phyloP scores from a whole-genome alignment of 768 basidiomycete genomes.

The Candolleomyces efflorescens region DNA sequence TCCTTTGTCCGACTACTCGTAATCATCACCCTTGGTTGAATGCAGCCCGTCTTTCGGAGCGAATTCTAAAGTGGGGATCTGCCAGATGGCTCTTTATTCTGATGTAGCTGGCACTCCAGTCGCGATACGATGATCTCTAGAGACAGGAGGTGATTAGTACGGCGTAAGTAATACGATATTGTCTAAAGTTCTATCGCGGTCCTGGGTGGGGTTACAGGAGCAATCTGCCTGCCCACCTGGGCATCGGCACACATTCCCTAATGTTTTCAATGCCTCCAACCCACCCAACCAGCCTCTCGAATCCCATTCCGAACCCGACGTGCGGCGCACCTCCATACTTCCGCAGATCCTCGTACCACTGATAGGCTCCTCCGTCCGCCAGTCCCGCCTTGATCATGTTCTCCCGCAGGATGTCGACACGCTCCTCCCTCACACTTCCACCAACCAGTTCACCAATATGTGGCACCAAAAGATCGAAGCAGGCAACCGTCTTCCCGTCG shows the following conservation, averaged over 20 bases:
- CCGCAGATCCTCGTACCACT: slow-evolving; percentile 83
- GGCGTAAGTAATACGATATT: too few species aligned
- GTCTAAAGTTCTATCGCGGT: too few species aligned
- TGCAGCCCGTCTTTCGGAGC: too few species aligned
- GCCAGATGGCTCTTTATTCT: too few species aligned
- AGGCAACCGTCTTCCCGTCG: slow-evolving; percentile 58
- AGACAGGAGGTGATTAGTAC: too few species aligned
- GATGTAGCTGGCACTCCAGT: too few species aligned
- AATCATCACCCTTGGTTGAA: too few species aligned
- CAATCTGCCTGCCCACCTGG: slow-evolving; percentile 75
- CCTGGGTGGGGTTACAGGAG: neutral
- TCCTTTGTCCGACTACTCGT: too few species aligned
- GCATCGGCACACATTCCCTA: slow-evolving; percentile 91
- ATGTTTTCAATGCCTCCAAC: slow-evolving; percentile 85
- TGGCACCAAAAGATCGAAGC: slow-evolving; percentile 93
- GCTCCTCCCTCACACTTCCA: slow-evolving; percentile 86
- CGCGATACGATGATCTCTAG: too few species aligned
- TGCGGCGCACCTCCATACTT: slow-evolving; percentile 86
- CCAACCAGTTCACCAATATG: slow-evolving; percentile 86
- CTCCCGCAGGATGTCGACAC: slow-evolving; percentile 44
- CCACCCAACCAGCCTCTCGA: slow-evolving; percentile 88
- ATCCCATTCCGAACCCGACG: slow-evolving; percentile 95
- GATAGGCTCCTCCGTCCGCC: slow-evolving; percentile 24
- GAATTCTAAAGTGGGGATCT: too few species aligned
- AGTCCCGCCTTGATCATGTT: slow-evolving; percentile 42